Conservation (phyloP, 2,329 filamentous ascomycete species). For the Fusarium mundagurra region DNA sequence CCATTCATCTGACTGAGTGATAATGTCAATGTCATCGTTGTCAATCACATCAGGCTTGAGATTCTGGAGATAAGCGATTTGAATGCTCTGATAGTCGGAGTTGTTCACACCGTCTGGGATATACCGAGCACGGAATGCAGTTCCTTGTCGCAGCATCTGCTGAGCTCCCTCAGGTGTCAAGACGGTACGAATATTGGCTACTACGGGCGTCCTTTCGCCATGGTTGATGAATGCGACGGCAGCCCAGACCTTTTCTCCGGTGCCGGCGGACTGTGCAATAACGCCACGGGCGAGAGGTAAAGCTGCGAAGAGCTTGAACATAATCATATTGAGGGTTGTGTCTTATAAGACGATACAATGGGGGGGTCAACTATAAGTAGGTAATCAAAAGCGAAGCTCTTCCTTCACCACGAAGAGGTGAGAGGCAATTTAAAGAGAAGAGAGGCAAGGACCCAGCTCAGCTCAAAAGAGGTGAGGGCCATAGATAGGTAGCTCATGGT, state of each 20-base stretch:
- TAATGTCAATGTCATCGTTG: constrained; percentile 57
- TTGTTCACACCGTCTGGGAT: constrained; percentile 44
- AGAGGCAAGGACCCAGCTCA: constrained; percentile 1
- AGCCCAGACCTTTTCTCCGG: constrained; percentile 57
- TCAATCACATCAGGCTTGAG: constrained; percentile 58
- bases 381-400: not conserved
- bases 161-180: constrained; percentile 65
- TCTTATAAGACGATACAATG: not conserved
- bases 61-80: constrained; percentile 52
- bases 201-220: constrained; percentile 62
- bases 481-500: constrained; percentile 15
- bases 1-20: constrained; percentile 54
- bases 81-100: constrained; percentile 41
- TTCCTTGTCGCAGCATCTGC: constrained; percentile 61
- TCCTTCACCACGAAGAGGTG: constrained; percentile 17
- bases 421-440: constrained; percentile 22
- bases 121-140: constrained; percentile 61
- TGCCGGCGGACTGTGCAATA: constrained; percentile 45
- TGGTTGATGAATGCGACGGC: constrained; percentile 60
- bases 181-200: constrained; percentile 42
- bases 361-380: not conserved
- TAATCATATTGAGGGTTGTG: constrained; percentile 30
- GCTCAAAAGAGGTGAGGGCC: constrained; percentile 8
- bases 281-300: constrained; percentile 35
- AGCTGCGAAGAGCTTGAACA: constrained; percentile 20